Base-by-base conservation (phyloP, 2,329 filamentous ascomycete species). In the Blumeria graminis region DNA sequence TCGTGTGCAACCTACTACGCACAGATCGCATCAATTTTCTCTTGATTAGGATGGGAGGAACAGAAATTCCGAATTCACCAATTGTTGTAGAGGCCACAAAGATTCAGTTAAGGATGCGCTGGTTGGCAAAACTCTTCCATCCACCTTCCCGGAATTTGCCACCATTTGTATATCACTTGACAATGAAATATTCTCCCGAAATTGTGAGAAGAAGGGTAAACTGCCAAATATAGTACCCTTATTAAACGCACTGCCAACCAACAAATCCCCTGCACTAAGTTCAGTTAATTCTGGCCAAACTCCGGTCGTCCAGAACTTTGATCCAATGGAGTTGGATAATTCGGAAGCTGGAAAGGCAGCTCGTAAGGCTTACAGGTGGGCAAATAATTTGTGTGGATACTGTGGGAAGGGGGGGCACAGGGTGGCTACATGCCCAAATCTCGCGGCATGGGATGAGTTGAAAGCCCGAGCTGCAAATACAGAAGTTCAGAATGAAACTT, bases 381-480 rank as follows among this genome's bases (percentile, higher is more conserved):
- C n/a, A n/a, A n/a, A n/a, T n/a, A n/a, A n/a, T n/a, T n/a, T n/a
- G 22, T 50, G 45, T 50, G 45, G 45, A 50, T 50, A 50, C 32
- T 50, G 6, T 50, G 22, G 45, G n/a, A 22, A 22, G 22, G 16
- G 16, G 18, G 45, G 45, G 22, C 6, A 50, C 22, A 50, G 22
- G 22, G 45, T 50, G 6, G 45, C 45, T 11, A 18, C 45, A 14
- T 50, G 22, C 32, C 13, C 45, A 16, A 9, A n/a, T n/a, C n/a
- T n/a, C 36, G 36, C 9, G 36, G n/a, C 36, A n/a, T n/a, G n/a
- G n/a, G n/a, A n/a, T n/a, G n/a, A n/a, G n/a, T n/a, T n/a, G n/a
- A n/a, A n/a, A n/a, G n/a, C n/a, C n/a, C n/a, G n/a, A n/a, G n/a
- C n/a, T n/a, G n/a, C 36, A n/a, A 39, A 10, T 9, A 39, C 36